Conservation (phyloP, 352 stramenopile genomes). For the Phytophthora aleatoria region DNA sequence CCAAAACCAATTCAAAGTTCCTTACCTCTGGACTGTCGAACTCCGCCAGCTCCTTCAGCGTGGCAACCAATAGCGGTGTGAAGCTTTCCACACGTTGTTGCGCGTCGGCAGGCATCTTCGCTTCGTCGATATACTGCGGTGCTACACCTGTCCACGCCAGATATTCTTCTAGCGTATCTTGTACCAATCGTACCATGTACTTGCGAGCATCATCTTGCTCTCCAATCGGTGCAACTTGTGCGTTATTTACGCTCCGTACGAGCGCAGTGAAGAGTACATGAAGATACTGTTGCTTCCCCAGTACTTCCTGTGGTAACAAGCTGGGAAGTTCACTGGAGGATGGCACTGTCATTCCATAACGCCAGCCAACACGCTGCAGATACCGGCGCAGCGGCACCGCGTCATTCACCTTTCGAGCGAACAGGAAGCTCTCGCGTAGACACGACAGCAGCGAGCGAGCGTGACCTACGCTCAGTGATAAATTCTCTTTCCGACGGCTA, state of each 20-base stretch:
- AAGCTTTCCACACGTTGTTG: conserved; percentile 61
- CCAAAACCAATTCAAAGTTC: conserved; percentile 5
- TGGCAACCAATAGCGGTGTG: conserved; percentile 55
- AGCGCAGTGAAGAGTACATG: conserved; percentile 59
- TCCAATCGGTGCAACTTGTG: conserved; percentile 28
- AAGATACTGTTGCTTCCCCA: conserved; percentile 78
- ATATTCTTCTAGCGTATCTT: conserved; percentile 71
- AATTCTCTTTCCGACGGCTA: conserved; percentile 38
- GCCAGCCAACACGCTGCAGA: conserved; percentile 58
- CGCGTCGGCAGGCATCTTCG: conserved; percentile 46
- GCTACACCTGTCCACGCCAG: conserved; percentile 54
- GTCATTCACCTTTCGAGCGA: conserved; percentile 80
- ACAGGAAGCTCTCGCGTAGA: conserved; percentile 74
- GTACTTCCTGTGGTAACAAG: conserved; percentile 73
- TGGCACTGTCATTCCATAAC: conserved; percentile 43
- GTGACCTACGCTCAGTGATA: conserved; percentile 69
- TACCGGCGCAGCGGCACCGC: conserved; percentile 55
- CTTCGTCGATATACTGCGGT: conserved; percentile 20
- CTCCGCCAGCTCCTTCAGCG: conserved; percentile 49
- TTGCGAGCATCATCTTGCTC: conserved; percentile 67
- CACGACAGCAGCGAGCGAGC: conserved; percentile 49
- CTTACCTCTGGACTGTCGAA: conserved; percentile 65
- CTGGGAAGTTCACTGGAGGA: conserved; percentile 57
- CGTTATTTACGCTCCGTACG: conserved; percentile 38
- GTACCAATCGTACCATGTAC: conserved; percentile 68